Base-by-base conservation (phyloP, 306 rosid genomes). In the Fragaria ananassa region DNA sequence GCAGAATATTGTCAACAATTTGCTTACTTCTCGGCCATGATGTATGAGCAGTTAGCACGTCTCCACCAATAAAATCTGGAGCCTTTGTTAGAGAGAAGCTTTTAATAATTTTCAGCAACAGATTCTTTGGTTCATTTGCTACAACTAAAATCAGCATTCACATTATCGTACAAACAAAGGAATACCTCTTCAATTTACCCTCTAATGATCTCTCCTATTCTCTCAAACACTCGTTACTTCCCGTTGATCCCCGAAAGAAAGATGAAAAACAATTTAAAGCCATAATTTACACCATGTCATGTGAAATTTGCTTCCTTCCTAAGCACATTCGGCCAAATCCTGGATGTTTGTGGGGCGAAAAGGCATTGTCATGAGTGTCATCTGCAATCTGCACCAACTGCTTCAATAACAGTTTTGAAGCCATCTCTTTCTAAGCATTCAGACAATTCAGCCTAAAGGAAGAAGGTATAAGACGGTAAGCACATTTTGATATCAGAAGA, bases 351-450 rank as follows among this genome's bases (percentile, higher is more conserved):
- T 58, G 44, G 21, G 19, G 44, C 21, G 0, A 68, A 34, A 10
- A 15, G 13, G 37, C 31, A 44, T 14, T 39, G 68, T 81, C 25
- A 23, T 23, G 25, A 23, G 25, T 23, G 25, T 23, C 68, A 88
- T 81, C 93, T 85, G 81, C 85, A 90, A 79, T 95, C 98, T 70
- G 97, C 96, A 67, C 98, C 98, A 71, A 95, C 91, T 72, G 98
- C 98, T 25, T 92, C 98, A 65, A 81, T 5, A 57, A 95, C 17
- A 42, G 93, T 88, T 81, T 92, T 95, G 89, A 89, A 95, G 68
- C 98, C 98, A 72, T 95, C 98, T 85, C 87, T 87, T 83, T 95
- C 98, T 76, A 95, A 81, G 90, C 97, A 92, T 50, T 86, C 88
- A 9, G 93, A 88, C 56, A 95, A 77, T 78, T 95, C 98, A 46